These are phyloP conservation scores for Alternaria ventricosa DNA, from an alignment of 2,329 filamentous ascomycete species.

Conservation along the genomic window DNA sequence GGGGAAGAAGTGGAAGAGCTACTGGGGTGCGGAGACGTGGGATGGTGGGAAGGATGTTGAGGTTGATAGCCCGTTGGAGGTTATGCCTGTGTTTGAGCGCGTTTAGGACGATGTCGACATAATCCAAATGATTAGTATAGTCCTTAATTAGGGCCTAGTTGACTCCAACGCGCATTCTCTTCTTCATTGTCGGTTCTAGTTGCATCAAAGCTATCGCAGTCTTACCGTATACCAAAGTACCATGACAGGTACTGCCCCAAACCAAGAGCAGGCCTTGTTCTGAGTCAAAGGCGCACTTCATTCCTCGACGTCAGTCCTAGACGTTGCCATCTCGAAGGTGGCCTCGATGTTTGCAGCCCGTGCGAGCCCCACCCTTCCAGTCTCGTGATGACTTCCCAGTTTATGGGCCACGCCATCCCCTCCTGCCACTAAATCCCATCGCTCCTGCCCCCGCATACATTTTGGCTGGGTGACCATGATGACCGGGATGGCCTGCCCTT, in stretches of 20 bases:
- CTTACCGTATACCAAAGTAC: neutral
- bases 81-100: slow-evolving; percentile 57
- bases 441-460: neutral
- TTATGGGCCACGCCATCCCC: neutral
- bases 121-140: neutral
- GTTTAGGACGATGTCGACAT: neutral
- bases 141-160: neutral
- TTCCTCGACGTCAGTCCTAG: neutral
- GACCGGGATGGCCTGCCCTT: neutral
- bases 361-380: neutral
- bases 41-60: slow-evolving; percentile 52
- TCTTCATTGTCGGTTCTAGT: neutral
- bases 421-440: neutral
- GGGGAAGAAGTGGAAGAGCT: slow-evolving; percentile 53
- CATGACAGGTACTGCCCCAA: neutral
- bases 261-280: too few relatives aligned
- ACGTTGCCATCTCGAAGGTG: neutral
- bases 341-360: neutral
- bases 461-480: neutral
- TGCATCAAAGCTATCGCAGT: too few relatives aligned
- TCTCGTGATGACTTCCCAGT: neutral
- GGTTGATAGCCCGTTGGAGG: slow-evolving; percentile 54
- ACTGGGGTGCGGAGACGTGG: slow-evolving; percentile 42
- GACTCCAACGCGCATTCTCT: neutral
- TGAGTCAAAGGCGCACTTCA: too few relatives aligned